phyloP scores from a whole-genome alignment of 768 basidiomycete species.

The Podaxis sp. region DNA sequence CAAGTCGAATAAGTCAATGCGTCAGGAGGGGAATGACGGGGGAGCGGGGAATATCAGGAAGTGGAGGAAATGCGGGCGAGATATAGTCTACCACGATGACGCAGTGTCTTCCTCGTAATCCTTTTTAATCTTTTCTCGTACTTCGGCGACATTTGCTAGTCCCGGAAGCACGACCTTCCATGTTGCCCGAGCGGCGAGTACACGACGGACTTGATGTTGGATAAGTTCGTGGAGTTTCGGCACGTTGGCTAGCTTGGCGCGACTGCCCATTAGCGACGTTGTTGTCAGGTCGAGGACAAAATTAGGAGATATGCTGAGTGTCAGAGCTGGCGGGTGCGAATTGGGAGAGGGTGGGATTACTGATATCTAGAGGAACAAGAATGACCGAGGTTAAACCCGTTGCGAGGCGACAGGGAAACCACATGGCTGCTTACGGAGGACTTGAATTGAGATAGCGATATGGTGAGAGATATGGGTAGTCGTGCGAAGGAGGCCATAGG shows the following conservation, averaged over 20 bases:
- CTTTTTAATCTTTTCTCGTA: constrained; percentile 33
- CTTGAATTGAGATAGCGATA: constrained; percentile 73
- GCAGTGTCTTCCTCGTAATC: constrained; percentile 27
- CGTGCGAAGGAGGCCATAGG: constrained; percentile 81
- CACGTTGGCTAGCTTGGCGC: constrained; percentile 96
- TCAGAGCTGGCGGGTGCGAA: constrained; percentile 57
- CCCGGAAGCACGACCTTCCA: constrained; percentile 74
- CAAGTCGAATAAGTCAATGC: background rate
- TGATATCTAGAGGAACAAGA: constrained; percentile 43
- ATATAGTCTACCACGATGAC: constrained; percentile 14
- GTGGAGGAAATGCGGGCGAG: background rate
- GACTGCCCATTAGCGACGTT: constrained; percentile 90
- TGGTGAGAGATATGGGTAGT: constrained; percentile 77
- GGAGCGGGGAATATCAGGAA: background rate
- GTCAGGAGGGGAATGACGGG: background rate
- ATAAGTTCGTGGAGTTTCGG: constrained; percentile 97
- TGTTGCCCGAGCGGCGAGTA: constrained; percentile 54
- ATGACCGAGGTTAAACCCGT: constrained; percentile 6
- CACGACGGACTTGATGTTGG: constrained; percentile 73
- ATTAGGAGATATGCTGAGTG: constrained; percentile 76
- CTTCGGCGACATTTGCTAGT: constrained; percentile 37
- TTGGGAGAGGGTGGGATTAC: constrained; percentile 59
- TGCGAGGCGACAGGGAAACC: constrained; percentile 1
- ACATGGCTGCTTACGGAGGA: constrained; percentile 47
- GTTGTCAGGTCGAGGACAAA: constrained; percentile 87